Base-by-base conservation (phyloP, 768 basidiomycete genomes). In the Tulasnella calospora region DNA sequence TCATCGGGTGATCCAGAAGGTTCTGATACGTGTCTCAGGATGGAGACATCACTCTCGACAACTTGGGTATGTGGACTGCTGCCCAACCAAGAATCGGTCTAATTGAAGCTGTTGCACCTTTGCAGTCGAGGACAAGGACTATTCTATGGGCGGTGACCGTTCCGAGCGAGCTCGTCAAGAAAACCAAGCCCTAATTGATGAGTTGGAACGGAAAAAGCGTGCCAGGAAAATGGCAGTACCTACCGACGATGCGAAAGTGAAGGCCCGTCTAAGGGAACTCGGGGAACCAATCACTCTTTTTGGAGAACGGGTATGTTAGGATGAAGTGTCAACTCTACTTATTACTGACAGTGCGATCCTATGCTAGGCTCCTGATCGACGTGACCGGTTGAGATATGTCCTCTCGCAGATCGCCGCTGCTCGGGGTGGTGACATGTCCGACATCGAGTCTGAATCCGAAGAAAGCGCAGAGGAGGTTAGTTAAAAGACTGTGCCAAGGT, bases 251-350 rank as follows among this genome's bases (percentile, higher is more conserved):
- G 92, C 90, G 82, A 92, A 93, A 81, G 98, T 99, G 82, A 93
- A 92, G 83, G 91, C 92, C 51, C 88, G 94, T 78, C 87, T 99
- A 79, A 88, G 98, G 78, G 95, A 97, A 85, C 91, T 98, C 81
- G 96, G 95, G 51, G 95, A 99, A 84, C 98, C 98, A 51, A 96
- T 99, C 82, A 98, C 96, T 7, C 88, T 99, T 36, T 99, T 99
- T 81, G 98, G 96, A 80, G 98, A 99, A 89, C 91, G 95, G 79
- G 96, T 98, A 83, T 84, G 94, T 90, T 2, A 72, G 79, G 69
- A 36, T 70, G 36, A 40, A 69, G 46, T 38, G 77, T 61, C 74
- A 82, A 51, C 69, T 47, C 71, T 71, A 27, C n/a, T 30, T 41
- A 47, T 47, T 21, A 71, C 77, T 71, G 27, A 78, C 41, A 10